These are phyloP conservation scores for Moesziomyces antarcticus DNA, from an alignment of 1,284 basidiomycete species.

Conservation along the genomic window DNA sequence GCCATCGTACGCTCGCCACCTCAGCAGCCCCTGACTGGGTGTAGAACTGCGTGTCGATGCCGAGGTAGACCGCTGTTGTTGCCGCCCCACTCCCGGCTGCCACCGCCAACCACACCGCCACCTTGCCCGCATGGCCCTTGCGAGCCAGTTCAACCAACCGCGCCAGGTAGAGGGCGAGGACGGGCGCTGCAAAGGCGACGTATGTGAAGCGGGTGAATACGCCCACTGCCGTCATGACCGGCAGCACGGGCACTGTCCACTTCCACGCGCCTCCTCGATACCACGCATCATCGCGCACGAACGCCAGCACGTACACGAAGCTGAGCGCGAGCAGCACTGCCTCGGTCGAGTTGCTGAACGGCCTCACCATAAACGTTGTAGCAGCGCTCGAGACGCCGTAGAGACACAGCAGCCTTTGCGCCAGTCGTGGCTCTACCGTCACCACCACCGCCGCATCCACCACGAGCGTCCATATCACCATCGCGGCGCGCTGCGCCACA, in stretches of 20 bases:
- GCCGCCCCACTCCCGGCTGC: conserved; percentile 4
- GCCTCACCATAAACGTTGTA: conserved; percentile 63
- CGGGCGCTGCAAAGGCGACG: conserved; percentile 55
- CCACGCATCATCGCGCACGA: conserved; percentile 7
- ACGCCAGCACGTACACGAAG: conserved; percentile 7
- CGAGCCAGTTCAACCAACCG: not conserved
- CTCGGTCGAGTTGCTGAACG: conserved; percentile 67
- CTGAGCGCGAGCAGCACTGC: conserved; percentile 43
- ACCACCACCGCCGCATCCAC: conserved; percentile 12
- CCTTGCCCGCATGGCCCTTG: not conserved
- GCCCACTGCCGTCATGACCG: conserved; percentile 36
- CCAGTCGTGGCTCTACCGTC: conserved; percentile 8
- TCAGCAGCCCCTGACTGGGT: not conserved
- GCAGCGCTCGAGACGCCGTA: conserved; percentile 53
- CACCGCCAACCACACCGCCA: conserved; percentile 4
- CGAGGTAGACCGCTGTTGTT: not conserved
- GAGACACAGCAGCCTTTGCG: conserved; percentile 33
- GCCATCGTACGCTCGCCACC: not conserved
- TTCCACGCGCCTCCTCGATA: conserved; percentile 6
- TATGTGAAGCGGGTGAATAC: conserved; percentile 65
- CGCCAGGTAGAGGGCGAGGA: conserved; percentile 9
- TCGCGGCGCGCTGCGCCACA: conserved; percentile 9
- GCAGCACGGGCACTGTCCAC: conserved; percentile 13
- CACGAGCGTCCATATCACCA: conserved; percentile 17
- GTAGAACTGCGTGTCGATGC: conserved; percentile 12